Base-by-base conservation (phyloP, 2,329 filamentous ascomycete species). In the Arthroderma sp. region DNA sequence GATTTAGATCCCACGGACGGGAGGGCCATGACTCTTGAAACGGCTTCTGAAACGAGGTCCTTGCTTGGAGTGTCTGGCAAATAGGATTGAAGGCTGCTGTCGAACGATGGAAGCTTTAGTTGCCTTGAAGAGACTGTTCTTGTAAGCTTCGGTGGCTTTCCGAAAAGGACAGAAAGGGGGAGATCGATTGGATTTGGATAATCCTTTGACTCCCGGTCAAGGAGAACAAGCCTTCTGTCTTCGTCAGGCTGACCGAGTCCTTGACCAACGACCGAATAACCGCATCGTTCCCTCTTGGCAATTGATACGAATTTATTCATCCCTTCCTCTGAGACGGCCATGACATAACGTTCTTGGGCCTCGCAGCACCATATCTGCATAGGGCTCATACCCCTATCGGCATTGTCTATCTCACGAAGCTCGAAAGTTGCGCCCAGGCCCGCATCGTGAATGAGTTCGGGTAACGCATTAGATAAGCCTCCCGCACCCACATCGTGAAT, bases 341-440 rank as follows among this genome's bases (percentile, higher is more conserved):
- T 70, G 5, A 98, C 91, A 57, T 98, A 98, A 61, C 91, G 77
- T 65, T 98, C 91, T 61, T 98, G 91, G 0, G 91, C 86, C 63
- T 96, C 89, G 56, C 89, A 94, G 64, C 91, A 95, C 88, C 89
- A 96, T 39, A 98, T 94, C 61, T 96, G 86, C 47, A 98, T 76
- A 15, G 91, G 91, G 57, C 86, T 94, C 83, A 98, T 89, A 59
- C 86, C 83, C 51, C 74, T 78, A 64, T 96, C 91, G 2, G 86
- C 84, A 60, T 78, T 94, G 60, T 95, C 87, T 33, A 98, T 75
- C 58, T 96, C 86, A 51, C 91, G 80, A n/a, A 98, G 74, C 64
- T 98, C 89, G 53, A 98, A 96, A 38, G 78, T 82, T 42, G 88
- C 91, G 45, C 91, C 91, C 43, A 86, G 82, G 1, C 86, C 86